A percentile compares a stretch with the other conserved stretches of the same genome.
These are phyloP conservation scores for Pyrenula massariospora DNA, from an alignment of 495 filamentous ascomycete genomes.

Conservation along the genomic window DNA sequence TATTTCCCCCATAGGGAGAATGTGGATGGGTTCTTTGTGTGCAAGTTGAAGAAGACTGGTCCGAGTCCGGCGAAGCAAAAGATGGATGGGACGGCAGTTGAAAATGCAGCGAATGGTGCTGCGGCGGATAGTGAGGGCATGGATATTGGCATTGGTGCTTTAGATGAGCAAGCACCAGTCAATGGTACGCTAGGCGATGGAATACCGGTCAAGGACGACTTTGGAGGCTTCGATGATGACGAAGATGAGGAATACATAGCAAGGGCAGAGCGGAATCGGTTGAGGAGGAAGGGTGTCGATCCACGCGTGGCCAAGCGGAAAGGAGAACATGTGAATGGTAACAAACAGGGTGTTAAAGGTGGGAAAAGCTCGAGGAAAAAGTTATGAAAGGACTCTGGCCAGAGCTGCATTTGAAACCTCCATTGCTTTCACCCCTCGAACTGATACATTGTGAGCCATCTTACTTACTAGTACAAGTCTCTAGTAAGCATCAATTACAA, in stretches of 20 bases:
- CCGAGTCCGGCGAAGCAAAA: constrained; percentile 49
- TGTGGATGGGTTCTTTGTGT: constrained; percentile 96
- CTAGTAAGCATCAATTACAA: too few relatives aligned
- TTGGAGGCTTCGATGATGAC: constrained; percentile 54
- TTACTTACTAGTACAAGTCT: too few relatives aligned
- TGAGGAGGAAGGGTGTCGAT: constrained; percentile 56
- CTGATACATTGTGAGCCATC: too few relatives aligned
- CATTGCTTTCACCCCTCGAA: too few relatives aligned
- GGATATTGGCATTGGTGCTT: constrained; percentile 23
- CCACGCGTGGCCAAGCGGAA: constrained; percentile 30
- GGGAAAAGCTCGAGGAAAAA: too few relatives aligned
- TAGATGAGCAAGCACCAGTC: constrained; percentile 1
- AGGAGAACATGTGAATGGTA: too few relatives aligned
- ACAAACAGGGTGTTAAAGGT: too few relatives aligned
- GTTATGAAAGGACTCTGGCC: too few relatives aligned
- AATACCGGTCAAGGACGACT: constrained; percentile 30
- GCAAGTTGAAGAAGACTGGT: constrained; percentile 88
- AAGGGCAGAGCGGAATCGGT: constrained; percentile 40
- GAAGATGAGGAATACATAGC: constrained; percentile 49
- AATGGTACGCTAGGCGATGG: constrained; percentile 33
- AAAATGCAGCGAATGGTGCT: constrained; percentile 10
- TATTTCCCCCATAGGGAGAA: constrained; percentile 96
- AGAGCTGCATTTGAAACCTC: too few relatives aligned
- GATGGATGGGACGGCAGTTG: constrained; percentile 11
- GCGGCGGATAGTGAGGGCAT: constrained; percentile 12